Evolutionary conservation across 2,329 filamentous ascomycete genomes (phyloP).

Genomic region (Talaromyces verruculosus): DNA sequence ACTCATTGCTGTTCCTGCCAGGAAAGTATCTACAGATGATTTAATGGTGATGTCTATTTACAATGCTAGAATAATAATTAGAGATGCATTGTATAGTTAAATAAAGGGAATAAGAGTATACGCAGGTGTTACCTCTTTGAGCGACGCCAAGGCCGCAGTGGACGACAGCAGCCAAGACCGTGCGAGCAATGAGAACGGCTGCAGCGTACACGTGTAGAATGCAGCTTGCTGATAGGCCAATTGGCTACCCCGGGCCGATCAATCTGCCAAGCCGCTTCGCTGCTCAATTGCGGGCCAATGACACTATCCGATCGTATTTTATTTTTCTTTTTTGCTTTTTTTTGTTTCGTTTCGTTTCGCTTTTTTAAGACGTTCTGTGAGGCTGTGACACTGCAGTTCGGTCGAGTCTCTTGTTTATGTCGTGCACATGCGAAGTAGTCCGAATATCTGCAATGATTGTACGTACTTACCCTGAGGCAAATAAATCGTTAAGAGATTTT

Average conservation of each 20-base stretch:
- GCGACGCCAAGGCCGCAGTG: background rate
- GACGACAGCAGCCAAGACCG: conserved; percentile 1
- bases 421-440: background rate
- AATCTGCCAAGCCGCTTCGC: background rate
- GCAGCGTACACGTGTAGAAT: conserved; percentile 2
- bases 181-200: conserved; percentile 7
- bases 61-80: background rate
- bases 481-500: background rate
- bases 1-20: background rate
- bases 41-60: background rate
- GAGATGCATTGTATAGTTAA: no score
- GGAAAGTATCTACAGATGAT: background rate
- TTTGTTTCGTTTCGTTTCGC: background rate
- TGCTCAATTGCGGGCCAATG: background rate
- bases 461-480: background rate
- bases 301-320: background rate
- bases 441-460: background rate
- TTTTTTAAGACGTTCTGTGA: background rate
- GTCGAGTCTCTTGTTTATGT: background rate
- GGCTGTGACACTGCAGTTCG: background rate
- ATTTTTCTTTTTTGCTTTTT: background rate
- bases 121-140: background rate
- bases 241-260: conserved; percentile 3
- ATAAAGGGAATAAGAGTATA: background rate
- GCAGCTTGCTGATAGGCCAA: background rate